These are phyloP conservation scores for Lobulomyces angularis DNA, from an alignment of 192 early-diverging fungal genomes.

Conservation along the genomic window DNA sequence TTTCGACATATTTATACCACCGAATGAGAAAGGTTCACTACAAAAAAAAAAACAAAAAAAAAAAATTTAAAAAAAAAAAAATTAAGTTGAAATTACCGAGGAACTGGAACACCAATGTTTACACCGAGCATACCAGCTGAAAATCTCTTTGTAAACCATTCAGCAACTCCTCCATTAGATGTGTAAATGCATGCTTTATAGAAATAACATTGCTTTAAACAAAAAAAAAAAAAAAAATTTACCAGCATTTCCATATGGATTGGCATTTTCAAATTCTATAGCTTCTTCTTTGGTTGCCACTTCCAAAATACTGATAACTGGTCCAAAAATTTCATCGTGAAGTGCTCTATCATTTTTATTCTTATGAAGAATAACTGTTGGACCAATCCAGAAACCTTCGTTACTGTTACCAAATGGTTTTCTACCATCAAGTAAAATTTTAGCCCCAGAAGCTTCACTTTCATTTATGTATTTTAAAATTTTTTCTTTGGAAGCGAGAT, in stretches of 20 bases:
- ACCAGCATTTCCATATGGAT: slow-evolving; percentile 29
- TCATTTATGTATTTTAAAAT: slow-evolving; percentile 54
- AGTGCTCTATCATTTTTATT: slow-evolving; percentile 45
- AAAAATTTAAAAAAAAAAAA: neutral
- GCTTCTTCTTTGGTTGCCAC: slow-evolving; percentile 47
- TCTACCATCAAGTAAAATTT: slow-evolving; percentile 62
- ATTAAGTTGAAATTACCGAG: slow-evolving; percentile 1
- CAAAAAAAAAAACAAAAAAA: slow-evolving; percentile 6
- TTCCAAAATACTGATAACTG: slow-evolving; percentile 54
- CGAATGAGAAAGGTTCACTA: slow-evolving; percentile 71
- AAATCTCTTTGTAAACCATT: slow-evolving; percentile 56
- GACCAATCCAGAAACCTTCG: slow-evolving; percentile 53
- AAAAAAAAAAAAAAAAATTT: slow-evolving; percentile 9
- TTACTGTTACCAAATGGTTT: slow-evolving; percentile 1
- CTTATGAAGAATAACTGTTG: slow-evolving; percentile 53
- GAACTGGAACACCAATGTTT: slow-evolving; percentile 61
- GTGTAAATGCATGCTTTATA: slow-evolving; percentile 67
- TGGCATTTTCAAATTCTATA: slow-evolving; percentile 59
- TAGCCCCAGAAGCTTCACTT: slow-evolving; percentile 33
- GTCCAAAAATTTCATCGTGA: slow-evolving; percentile 74
- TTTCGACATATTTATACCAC: slow-evolving; percentile 53
- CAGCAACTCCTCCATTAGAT: slow-evolving; percentile 44
- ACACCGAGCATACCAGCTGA: slow-evolving; percentile 70
- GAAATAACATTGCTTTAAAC: too few relatives aligned
- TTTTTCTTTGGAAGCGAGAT: slow-evolving; percentile 41